phyloP scores from a whole-genome alignment of 345 rosid genomes.

The Arabis hirsuta region DNA sequence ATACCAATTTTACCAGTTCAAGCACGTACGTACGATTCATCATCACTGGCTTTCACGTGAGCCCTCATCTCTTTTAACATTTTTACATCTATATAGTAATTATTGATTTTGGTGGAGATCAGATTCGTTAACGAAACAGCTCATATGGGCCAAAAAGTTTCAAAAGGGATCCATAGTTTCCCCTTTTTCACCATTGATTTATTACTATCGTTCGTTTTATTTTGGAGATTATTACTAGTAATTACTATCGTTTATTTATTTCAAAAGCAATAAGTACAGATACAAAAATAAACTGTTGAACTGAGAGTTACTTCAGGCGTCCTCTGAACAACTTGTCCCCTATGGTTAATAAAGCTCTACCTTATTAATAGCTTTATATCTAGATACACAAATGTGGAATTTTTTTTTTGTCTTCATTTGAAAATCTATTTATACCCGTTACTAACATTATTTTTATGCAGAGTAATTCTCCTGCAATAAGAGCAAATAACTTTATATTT shows the following conservation, averaged over 20 bases:
- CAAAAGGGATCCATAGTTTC: neutral
- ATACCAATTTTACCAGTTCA: slow-evolving; percentile 20
- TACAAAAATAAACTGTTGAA: slow-evolving; percentile 21
- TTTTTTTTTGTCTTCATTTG: slow-evolving; percentile 33
- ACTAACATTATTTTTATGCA: slow-evolving; percentile 16
- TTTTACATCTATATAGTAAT: slow-evolving; percentile 2
- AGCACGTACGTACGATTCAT: slow-evolving; percentile 19
- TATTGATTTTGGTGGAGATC: neutral
- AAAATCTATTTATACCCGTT: neutral
- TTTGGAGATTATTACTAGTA: neutral
- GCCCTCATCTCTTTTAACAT: slow-evolving; percentile 1
- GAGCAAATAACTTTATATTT: neutral
- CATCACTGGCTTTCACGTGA: slow-evolving; percentile 37
- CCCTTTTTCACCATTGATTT: neutral
- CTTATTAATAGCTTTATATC: slow-evolving; percentile 13
- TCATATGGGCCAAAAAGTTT: slow-evolving; percentile 11
- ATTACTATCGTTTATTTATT: too few species aligned
- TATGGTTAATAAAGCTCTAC: slow-evolving; percentile 36
- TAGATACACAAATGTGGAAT: slow-evolving; percentile 36
- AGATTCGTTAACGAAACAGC: slow-evolving; percentile 6
- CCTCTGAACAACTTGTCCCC: slow-evolving; percentile 44
- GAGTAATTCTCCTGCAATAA: slow-evolving; percentile 9
- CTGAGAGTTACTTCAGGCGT: slow-evolving; percentile 41
- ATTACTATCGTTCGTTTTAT: slow-evolving; percentile 4
- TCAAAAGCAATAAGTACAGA: neutral